Conservation (phyloP, 2,329 filamentous ascomycete species). For the Phialophora expanda region DNA sequence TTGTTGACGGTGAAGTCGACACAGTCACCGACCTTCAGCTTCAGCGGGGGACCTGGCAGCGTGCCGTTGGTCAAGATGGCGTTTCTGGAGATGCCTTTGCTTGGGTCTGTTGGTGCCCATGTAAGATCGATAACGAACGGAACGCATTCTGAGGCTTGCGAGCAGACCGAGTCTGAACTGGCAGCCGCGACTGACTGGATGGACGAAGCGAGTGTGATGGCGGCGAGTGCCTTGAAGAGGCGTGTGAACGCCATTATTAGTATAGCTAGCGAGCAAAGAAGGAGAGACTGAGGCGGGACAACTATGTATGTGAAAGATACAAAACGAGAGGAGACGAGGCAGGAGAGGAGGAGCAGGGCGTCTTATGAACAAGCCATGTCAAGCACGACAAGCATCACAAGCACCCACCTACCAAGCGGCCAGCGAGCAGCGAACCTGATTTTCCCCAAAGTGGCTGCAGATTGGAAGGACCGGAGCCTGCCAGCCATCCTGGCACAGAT, state of each 20-base stretch:
- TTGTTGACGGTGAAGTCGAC: conserved; percentile 73
- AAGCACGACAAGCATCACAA: conserved; percentile 24
- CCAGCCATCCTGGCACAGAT: conserved; percentile 32
- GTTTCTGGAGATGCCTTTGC: conserved; percentile 52
- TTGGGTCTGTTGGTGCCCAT: conserved; percentile 48
- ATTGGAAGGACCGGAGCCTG: conserved; percentile 25
- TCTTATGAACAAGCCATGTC: conserved; percentile 20
- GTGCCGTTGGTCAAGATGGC: conserved; percentile 74
- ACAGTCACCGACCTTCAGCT: conserved; percentile 74
- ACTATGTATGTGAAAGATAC: conserved; percentile 3
- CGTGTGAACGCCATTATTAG: conserved; percentile 30
- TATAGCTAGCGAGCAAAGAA: conserved; percentile 19
- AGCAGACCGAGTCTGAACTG: conserved; percentile 21
- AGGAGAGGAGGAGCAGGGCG: conserved; percentile 14
- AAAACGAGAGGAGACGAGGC: conserved; percentile 9
- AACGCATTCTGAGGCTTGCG: conserved; percentile 33
- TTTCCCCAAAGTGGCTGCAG: conserved; percentile 23
- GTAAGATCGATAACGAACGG: conserved; percentile 45
- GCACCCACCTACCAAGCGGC: neutral
- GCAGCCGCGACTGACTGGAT: conserved; percentile 28
- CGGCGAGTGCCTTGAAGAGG: conserved; percentile 28
- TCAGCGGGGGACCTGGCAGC: conserved; percentile 74
- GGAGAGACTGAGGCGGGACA: conserved; percentile 26
- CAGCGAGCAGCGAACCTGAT: conserved; percentile 9
- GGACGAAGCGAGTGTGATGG: conserved; percentile 32